These are phyloP conservation scores for Epichloe sp. DNA, from an alignment of 2,329 filamentous ascomycete genomes.

Conservation along the genomic window DNA sequence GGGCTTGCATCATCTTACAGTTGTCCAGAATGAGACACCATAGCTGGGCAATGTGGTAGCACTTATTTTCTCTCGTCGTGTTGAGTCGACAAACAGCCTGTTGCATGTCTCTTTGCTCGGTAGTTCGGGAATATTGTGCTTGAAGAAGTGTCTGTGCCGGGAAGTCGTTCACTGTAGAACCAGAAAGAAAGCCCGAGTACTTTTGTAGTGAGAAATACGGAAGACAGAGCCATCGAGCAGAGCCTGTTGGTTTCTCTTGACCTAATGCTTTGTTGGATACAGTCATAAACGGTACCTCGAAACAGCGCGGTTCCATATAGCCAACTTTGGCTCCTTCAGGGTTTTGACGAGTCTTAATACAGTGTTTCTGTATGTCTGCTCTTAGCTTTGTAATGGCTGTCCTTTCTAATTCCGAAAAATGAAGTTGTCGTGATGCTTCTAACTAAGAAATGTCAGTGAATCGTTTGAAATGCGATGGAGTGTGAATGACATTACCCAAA, in stretches of 20 bases:
- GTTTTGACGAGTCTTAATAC: constrained; percentile 24
- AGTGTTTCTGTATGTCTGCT: constrained; percentile 23
- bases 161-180: constrained; percentile 21
- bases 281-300: constrained; percentile 22
- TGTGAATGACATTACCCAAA: constrained; percentile 19
- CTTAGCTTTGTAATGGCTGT: constrained; percentile 23
- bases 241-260: constrained; percentile 5
- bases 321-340: constrained; percentile 25
- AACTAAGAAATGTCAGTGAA: constrained; percentile 14
- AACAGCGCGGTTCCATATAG: constrained; percentile 26
- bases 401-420: constrained; percentile 21
- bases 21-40: constrained; percentile 34
- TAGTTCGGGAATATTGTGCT: constrained; percentile 26
- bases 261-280: constrained; percentile 8
- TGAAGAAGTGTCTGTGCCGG: constrained; percentile 32
- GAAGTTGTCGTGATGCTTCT: constrained; percentile 21
- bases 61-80: constrained; percentile 21
- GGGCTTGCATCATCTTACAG: constrained; percentile 16
- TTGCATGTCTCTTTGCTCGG: constrained; percentile 28
- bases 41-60: constrained; percentile 34
- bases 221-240: constrained; percentile 29
- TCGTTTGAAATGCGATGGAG: not conserved
- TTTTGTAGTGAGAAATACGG: constrained; percentile 34
- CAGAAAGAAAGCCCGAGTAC: constrained; percentile 25
- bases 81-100: constrained; percentile 31